phyloP scores from a whole-genome alignment of 1,284 basidiomycete genomes.

The Singerocomus inundabilis region DNA sequence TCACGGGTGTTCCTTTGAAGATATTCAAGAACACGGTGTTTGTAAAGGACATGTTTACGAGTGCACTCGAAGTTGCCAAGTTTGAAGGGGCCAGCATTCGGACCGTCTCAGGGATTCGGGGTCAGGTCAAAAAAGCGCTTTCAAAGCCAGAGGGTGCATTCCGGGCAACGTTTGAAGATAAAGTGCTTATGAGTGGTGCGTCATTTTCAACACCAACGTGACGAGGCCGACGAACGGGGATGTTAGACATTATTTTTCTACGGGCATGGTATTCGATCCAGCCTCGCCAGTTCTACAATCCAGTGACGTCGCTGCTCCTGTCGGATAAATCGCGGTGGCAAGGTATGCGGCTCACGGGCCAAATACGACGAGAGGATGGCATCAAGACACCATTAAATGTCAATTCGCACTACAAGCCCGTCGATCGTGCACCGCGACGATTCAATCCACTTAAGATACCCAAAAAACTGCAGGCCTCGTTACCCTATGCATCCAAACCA shows the following conservation, averaged over 20 bases:
- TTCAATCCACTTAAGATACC: slow-evolving; percentile 93
- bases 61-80: slow-evolving; percentile 92
- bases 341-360: slow-evolving; percentile 95
- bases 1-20: slow-evolving; percentile 94
- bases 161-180: slow-evolving; percentile 98
- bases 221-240: slow-evolving; percentile 1
- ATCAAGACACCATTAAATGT: slow-evolving; percentile 80
- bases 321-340: slow-evolving; percentile 78
- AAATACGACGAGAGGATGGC: slow-evolving; percentile 82
- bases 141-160: slow-evolving; percentile 94
- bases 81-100: slow-evolving; percentile 96
- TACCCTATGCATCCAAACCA: slow-evolving; percentile 94
- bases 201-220: background rate
- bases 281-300: slow-evolving; percentile 95
- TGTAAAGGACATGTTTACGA: slow-evolving; percentile 96
- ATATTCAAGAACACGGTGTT: slow-evolving; percentile 99
- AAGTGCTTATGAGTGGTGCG: slow-evolving; percentile 90
- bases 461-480: slow-evolving; percentile 81
- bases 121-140: slow-evolving; percentile 95
- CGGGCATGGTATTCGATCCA: slow-evolving; percentile 97
- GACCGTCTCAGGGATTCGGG: slow-evolving; percentile 94
- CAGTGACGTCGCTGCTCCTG: slow-evolving; percentile 88
- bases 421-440: slow-evolving; percentile 78
- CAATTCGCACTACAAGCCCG: slow-evolving; percentile 86
- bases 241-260: slow-evolving; percentile 88